Evolutionary conservation across 1,284 basidiomycete species (phyloP), one percentile per base, ranked within the genome.

Genomic region (Trametes polyzona): DNA sequence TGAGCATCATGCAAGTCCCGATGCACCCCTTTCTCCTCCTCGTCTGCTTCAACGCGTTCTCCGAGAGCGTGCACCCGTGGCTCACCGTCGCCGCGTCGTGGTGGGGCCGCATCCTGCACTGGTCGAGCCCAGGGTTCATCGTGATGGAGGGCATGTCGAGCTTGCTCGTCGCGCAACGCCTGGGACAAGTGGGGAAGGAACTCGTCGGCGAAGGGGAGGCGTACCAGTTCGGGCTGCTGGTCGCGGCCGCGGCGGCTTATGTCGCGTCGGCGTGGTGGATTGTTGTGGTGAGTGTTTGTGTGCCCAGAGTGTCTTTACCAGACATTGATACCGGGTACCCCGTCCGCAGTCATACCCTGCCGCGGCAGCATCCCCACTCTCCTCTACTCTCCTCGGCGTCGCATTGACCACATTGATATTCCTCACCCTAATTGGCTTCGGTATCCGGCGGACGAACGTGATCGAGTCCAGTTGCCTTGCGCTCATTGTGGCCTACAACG

Each of bases 391-490:
- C 16, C 77, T 95, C 16, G 93, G 93, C 4, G 90, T 88, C 12
- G 88, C 90, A 11, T 67, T 87, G 57, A 88, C 88, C 1, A 79
- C 81, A 8, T 78, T 88, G 63, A 70, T 96, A 42, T 98, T 98
- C 75, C 81, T 98, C 35, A 94, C 92, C 2, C 81, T 93, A 62
- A 96, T 98, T 62, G 93, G 93, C 5, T 96, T 98, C 72, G 86
- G 84, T 11, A 73, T 95, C 58, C 84, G 93, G 53, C 83, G 93
- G 48, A 97, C 95, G 43, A 97, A 96, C 66, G 91, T 96, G 39
- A 90, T 98, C 57, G 95, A 98, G 72, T 95, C 95, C 2, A 88
- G 89, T 14, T 86, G 92, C 41, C 83, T 96, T 39, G 88, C 93
- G 3, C 78, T 95, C 40, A 93, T 95, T 70, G 82, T 96, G 32